A percentile compares a stretch with the other conserved stretches of the same genome.
phyloP scores from a whole-genome alignment of 2,329 filamentous ascomycete species.

The Pestalotiopsis sp. region DNA sequence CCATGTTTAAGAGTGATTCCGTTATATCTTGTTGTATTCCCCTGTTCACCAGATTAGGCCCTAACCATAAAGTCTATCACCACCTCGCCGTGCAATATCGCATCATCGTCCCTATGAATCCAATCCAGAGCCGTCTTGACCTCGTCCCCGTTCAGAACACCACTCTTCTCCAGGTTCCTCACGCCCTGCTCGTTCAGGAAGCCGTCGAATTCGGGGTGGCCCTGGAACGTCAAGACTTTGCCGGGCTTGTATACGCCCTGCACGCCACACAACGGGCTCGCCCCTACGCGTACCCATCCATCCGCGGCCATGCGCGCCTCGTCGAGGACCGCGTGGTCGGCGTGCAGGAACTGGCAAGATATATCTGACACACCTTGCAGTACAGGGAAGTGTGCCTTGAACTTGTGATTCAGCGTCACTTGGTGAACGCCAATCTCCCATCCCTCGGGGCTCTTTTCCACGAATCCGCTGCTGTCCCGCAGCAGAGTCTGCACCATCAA shows the following conservation, averaged over 20 bases:
- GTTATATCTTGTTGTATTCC: neutral
- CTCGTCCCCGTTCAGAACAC: neutral
- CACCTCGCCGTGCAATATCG: neutral
- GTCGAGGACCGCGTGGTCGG: constrained; percentile 7
- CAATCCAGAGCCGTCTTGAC: neutral
- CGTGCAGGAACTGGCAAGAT: neutral
- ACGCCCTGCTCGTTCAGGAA: neutral
- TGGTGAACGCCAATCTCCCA: constrained; percentile 16
- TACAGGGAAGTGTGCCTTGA: constrained; percentile 10
- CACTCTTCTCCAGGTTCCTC: neutral
- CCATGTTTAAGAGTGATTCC: neutral
- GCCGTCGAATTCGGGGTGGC: constrained; percentile 12
- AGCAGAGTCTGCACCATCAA: constrained; percentile 13
- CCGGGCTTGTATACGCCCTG: constrained; percentile 14
- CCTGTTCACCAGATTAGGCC: neutral
- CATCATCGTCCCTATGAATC: neutral
- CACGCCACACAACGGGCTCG: constrained; percentile 6
- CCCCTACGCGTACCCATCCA: constrained; percentile 8
- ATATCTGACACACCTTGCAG: neutral
- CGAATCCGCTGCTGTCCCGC: neutral
- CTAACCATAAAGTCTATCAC: neutral
- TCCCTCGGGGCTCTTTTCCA: constrained; percentile 3
- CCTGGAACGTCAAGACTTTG: constrained; percentile 16
- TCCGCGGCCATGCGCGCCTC: neutral
- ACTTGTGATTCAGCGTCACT: neutral